Base-by-base conservation (phyloP, 2,329 filamentous ascomycete species). In the Camillea tinctor region DNA sequence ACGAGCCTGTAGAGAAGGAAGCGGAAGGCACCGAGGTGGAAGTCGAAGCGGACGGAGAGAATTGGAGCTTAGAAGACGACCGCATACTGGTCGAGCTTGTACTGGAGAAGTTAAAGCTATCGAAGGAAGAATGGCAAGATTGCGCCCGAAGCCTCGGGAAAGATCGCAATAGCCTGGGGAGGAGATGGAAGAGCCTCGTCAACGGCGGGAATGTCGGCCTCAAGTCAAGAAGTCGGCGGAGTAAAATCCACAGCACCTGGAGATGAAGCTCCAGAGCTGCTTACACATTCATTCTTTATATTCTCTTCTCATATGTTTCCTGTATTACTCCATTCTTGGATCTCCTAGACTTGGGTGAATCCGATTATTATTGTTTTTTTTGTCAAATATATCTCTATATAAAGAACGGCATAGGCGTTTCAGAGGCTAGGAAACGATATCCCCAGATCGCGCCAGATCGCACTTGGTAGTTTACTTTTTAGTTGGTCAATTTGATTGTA, bases 31-130 rank as follows among this genome's bases (percentile, higher is more conserved):
- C 74, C 1, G 76, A 79, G 44, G 72, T 80, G 17, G 77, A 80
- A 30, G 68, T 75, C 24, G 80, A 80, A 55, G 75, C 72, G 1
- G 80, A 82, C 60, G 79, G 77, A 57, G 76, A 79, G 59, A 74
- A 75, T 48, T 89, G 87, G 87, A 86, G 80, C 60, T 77, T 79
- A 1, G 86, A 89, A 64, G 86, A 89, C 62, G 87, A 89, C 71
- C 79, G 85, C 59, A 78, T 88, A 59, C 77, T 90, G 1, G 84
- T 89, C n/a, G 86, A 89, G 73, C 79, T 89, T 19, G 85, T 90
- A 48, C 77, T 89, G 5, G 85, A 88, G 71, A 89, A 89, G 76
- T 78, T 89, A 58, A 84, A 83, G 74, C 78, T 90, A 21, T 82
- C 81, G 66, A 88, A 85, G 73, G 79, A 81, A 55, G 86, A 89